A percentile compares a stretch with the other conserved stretches of the same genome.
Evolutionary conservation across 768 basidiomycete genomes (phyloP).

Genomic region (Boletus pseudo-olivaceus): DNA sequence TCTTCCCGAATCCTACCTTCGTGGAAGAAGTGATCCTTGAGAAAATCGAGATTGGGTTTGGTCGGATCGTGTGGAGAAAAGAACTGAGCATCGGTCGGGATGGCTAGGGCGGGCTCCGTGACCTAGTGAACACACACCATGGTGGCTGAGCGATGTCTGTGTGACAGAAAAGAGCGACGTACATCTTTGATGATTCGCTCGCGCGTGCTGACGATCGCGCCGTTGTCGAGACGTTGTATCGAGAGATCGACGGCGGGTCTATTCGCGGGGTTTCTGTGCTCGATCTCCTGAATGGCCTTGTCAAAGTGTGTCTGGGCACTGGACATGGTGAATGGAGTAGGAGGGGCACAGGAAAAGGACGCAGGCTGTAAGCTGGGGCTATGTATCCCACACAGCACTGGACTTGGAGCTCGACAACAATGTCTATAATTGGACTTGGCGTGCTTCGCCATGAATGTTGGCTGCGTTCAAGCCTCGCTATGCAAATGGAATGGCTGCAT

Average conservation of each 20-base stretch:
- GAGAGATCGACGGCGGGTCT: constrained; percentile 19
- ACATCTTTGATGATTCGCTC: constrained; percentile 28
- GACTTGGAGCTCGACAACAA: neutral
- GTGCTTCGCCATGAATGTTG: neutral
- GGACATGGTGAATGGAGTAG: constrained; percentile 19
- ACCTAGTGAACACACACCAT: constrained; percentile 42
- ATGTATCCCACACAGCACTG: constrained; percentile 8
- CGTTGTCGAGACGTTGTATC: constrained; percentile 24
- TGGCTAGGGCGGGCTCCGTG: constrained; percentile 56
- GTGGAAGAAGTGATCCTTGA: constrained; percentile 75
- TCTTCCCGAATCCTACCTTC: constrained; percentile 65
- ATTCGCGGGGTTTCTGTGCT: constrained; percentile 25
- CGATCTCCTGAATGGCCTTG: constrained; percentile 30
- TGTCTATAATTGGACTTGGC: constrained; percentile 18
- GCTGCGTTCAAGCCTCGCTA: no score
- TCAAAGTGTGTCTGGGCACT: constrained; percentile 19
- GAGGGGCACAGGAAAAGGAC: constrained; percentile 7
- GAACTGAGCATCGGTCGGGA: constrained; percentile 72
- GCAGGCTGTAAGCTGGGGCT: neutral
- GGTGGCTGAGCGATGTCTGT: neutral
- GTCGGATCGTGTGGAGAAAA: constrained; percentile 60
- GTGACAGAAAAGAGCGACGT: constrained; percentile 4
- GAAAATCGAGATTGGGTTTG: constrained; percentile 70
- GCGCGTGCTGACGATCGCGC: constrained; percentile 22
- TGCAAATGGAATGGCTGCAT: neutral